Conservation (phyloP, 1,139 yeast species). For the Pichia sp. region DNA sequence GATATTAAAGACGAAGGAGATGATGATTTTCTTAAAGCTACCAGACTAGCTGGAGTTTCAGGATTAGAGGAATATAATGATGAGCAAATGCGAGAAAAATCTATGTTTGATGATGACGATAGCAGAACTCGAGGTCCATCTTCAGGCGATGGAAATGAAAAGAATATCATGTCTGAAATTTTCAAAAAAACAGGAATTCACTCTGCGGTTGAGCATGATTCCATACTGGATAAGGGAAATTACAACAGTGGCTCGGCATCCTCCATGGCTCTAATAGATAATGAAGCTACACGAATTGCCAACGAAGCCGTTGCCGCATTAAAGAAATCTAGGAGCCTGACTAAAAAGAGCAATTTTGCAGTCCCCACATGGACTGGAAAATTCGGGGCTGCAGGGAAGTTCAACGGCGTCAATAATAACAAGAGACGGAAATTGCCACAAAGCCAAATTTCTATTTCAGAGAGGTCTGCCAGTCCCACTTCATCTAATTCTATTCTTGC, state of each 20-base stretch:
- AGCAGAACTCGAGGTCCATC: slow-evolving; percentile 9
- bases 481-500: slow-evolving; percentile 34
- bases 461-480: not conserved
- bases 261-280: slow-evolving; percentile 44
- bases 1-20: slow-evolving; percentile 35
- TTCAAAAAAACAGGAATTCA: slow-evolving; percentile 72
- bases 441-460: not conserved
- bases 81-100: slow-evolving; percentile 33
- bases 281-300: slow-evolving; percentile 77
- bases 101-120: slow-evolving; percentile 21
- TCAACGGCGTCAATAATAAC: not conserved
- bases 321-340: slow-evolving; percentile 57
- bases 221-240: slow-evolving; percentile 51
- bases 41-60: slow-evolving; percentile 50
- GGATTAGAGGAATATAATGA: slow-evolving; percentile 48
- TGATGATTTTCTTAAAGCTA: slow-evolving; percentile 48
- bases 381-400: slow-evolving; percentile 74
- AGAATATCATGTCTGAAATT: slow-evolving; percentile 67
- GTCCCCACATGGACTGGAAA: slow-evolving; percentile 97
- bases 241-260: slow-evolving; percentile 26
- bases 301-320: slow-evolving; percentile 71
- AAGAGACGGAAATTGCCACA: not conserved
- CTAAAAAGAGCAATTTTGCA: slow-evolving; percentile 66
- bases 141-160: slow-evolving; percentile 28
- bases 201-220: slow-evolving; percentile 74